Base-by-base conservation (phyloP, 2,329 filamentous ascomycete species). In the Colletotrichum musae region DNA sequence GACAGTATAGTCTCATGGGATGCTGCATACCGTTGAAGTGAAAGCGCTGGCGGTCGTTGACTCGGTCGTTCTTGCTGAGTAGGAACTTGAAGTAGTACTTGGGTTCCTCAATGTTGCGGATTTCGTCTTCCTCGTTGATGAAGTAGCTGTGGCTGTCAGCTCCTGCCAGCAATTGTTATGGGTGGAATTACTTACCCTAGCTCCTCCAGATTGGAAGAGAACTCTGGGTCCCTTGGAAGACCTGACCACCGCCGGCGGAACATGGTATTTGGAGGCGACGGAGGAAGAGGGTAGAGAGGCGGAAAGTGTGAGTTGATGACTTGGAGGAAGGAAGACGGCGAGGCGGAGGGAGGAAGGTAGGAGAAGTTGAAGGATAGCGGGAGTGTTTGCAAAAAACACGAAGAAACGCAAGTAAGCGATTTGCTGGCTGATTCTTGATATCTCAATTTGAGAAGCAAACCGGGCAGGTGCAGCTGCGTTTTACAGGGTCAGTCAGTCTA, bases 21-120 rank as follows among this genome's bases (percentile, higher is more conserved):
- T n/a, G 78, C 84, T 73, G 7, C 32, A 1, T 78, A 93, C 94
- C 81, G 74, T 97, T 92, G 80, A 97, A 90, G 47, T 90, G 85
- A 72, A 92, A 92, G 18, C 91, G 87, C 74, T 94, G 93, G 21
- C 92, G 85, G 48, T 92, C 87, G 78, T 97, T 97, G 80, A 92
- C 87, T 45, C 94, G 90, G n/a, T 88, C 84, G 78, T 94, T 94
- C 73, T 89, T 90, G 77, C 88, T 92, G 61, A 93, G 80, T 77
- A 90, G 91, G 84, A 87, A 97, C 73, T 93, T 88, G 83, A 94
- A 97, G 76, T 91, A 91, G 72, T 87, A 84, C 32, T 91, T 86
- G 0, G 92, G 90, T 43, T 94, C 83, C 24, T 87, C 83, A 63
- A 93, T 91, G 70, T 86, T 90, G 56, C 93, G 90, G 70, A 97